These are phyloP conservation scores for Zygoascus tannicola DNA, from an alignment of 805 yeast genomes.

Conservation along the genomic window DNA sequence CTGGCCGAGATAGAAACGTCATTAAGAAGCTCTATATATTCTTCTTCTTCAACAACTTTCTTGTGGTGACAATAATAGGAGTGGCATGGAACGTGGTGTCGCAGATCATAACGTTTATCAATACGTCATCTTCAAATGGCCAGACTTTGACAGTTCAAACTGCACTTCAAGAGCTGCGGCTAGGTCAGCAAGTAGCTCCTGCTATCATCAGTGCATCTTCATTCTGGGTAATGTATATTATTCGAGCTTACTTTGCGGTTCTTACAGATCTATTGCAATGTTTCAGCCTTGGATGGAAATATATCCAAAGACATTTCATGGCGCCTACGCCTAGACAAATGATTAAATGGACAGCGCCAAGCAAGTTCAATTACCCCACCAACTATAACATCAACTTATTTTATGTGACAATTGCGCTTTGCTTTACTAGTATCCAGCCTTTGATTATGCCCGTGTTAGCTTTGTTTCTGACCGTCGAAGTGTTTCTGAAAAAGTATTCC, in stretches of 20 bases:
- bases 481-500: constrained; percentile 28
- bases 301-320: constrained; percentile 18
- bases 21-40: constrained; percentile 29
- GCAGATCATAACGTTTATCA: constrained; percentile 21
- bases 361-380: constrained; percentile 27
- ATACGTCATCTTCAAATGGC: constrained; percentile 1
- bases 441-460: constrained; percentile 25
- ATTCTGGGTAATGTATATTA: constrained; percentile 34
- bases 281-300: constrained; percentile 18
- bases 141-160: constrained; percentile 17
- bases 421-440: constrained; percentile 32
- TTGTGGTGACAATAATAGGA: constrained; percentile 31
- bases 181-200: constrained; percentile 27
- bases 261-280: constrained; percentile 27
- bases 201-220: constrained; percentile 32
- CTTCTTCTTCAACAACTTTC: constrained; percentile 31
- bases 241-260: constrained; percentile 26
- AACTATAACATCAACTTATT: constrained; percentile 28
- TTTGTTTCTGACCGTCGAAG: constrained; percentile 15
- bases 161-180: constrained; percentile 22
- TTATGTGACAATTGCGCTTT: constrained; percentile 29
- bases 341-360: constrained; percentile 27
- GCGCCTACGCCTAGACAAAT: constrained; percentile 29
- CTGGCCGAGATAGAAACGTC: constrained; percentile 31
- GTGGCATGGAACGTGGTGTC: constrained; percentile 31